Evolutionary conservation across 23 red algal species (phyloP).

Genomic region (Gracilaria gracilis): DNA sequence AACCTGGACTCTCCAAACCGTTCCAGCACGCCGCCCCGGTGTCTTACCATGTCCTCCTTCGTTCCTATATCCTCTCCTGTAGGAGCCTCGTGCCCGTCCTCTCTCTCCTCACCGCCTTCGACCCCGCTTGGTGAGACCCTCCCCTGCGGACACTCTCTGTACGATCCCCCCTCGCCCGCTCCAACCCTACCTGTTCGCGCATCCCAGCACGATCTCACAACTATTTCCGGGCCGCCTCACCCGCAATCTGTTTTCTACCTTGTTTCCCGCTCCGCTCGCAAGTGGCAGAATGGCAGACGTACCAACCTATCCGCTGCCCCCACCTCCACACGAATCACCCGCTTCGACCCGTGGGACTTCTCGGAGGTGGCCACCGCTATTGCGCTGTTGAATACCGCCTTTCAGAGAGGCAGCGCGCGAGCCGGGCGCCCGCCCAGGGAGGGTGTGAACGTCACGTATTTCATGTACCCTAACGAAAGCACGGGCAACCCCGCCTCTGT

Average conservation of each 20-base stretch:
- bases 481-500: slow-evolving; percentile 57
- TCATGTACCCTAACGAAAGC: slow-evolving; percentile 57
- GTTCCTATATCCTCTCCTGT: slow-evolving; percentile 1
- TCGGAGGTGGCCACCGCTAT: no score
- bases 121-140: slow-evolving; percentile 47
- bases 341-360: slow-evolving; percentile 68
- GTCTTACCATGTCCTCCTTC: slow-evolving; percentile 37
- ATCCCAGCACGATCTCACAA: slow-evolving; percentile 59
- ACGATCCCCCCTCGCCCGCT: neutral
- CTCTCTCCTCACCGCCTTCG: slow-evolving; percentile 18
- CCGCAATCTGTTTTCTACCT: slow-evolving; percentile 41
- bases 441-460: slow-evolving; percentile 92
- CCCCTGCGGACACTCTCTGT: slow-evolving; percentile 30
- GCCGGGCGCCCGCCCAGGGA: slow-evolving; percentile 79
- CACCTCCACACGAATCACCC: neutral
- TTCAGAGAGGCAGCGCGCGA: slow-evolving; percentile 47
- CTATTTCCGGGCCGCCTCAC: slow-evolving; percentile 20
- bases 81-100: neutral
- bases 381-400: slow-evolving; percentile 30
- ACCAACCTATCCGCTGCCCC: neutral
- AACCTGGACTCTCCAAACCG: slow-evolving; percentile 32
- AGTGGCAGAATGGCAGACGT: slow-evolving; percentile 38
- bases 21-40: neutral
- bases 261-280: slow-evolving; percentile 48
- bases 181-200: no score